phyloP scores from a whole-genome alignment of 306 rosid species.

The Adenanthera pavonina region DNA sequence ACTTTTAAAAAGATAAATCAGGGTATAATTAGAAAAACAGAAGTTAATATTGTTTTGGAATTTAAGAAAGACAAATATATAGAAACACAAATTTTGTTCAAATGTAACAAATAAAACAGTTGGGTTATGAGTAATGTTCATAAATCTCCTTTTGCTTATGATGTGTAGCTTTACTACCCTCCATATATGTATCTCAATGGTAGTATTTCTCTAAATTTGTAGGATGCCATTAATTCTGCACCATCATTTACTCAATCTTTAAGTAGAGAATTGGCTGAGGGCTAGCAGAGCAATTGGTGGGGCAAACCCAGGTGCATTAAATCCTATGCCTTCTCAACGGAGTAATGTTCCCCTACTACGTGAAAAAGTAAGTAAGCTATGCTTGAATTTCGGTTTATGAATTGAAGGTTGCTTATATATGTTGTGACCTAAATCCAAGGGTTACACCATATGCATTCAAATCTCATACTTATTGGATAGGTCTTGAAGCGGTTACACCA shows the following conservation, averaged over 20 bases:
- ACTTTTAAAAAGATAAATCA: too few relatives aligned
- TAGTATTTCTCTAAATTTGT: constrained; percentile 35
- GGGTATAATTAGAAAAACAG: too few relatives aligned
- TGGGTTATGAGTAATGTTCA: background rate
- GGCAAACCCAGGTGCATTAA: constrained; percentile 65
- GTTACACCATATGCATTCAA: too few relatives aligned
- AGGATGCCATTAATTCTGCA: constrained; percentile 87
- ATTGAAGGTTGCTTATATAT: background rate
- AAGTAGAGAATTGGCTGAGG: constrained; percentile 83
- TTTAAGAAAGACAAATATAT: too few relatives aligned
- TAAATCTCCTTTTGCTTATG: background rate
- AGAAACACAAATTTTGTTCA: too few relatives aligned
- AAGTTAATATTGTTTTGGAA: too few relatives aligned
- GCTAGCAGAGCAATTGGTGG: constrained; percentile 81
- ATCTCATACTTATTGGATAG: background rate
- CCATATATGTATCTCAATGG: constrained; percentile 4
- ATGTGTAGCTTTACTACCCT: background rate
- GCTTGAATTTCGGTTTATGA: background rate
- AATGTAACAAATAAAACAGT: too few relatives aligned
- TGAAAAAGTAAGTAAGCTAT: constrained; percentile 63
- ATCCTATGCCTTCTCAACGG: constrained; percentile 71
- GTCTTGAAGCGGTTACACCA: background rate
- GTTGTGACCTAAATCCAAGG: background rate
- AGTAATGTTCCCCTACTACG: constrained; percentile 81
- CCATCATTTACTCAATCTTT: constrained; percentile 81